Percentiles rank a stretch among this genome's conserved stretches.
These are phyloP conservation scores for Geotrichum carabidarum DNA, from an alignment of 1,139 yeast species.

Conservation along the genomic window DNA sequence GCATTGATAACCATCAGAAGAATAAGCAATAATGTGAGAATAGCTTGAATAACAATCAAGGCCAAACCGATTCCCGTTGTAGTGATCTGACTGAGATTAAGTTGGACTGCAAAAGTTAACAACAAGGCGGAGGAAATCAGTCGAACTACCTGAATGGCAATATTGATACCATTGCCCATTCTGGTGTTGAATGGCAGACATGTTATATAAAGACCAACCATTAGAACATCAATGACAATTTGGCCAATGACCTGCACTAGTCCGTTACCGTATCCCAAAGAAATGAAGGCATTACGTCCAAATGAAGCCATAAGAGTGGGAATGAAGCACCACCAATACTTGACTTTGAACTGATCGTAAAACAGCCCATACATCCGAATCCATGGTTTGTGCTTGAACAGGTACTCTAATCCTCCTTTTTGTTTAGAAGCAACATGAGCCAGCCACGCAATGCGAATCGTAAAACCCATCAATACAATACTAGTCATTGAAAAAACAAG, in stretches of 20 bases:
- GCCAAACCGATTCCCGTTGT: constrained; percentile 35
- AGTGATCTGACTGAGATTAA: constrained; percentile 28
- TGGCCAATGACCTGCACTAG: constrained; percentile 36
- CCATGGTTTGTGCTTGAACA: constrained; percentile 35
- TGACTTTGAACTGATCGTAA: constrained; percentile 34
- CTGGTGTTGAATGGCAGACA: constrained; percentile 33
- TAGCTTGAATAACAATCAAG: constrained; percentile 32
- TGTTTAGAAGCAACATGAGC: constrained; percentile 28
- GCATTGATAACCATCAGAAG: constrained; percentile 26
- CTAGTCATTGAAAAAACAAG: constrained; percentile 32
- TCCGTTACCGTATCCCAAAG: constrained; percentile 35
- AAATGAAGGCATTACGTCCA: constrained; percentile 35
- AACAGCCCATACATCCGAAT: constrained; percentile 34
- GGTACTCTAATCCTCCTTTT: constrained; percentile 27
- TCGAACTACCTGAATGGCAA: constrained; percentile 32
- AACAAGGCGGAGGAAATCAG: constrained; percentile 30
- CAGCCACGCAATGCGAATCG: constrained; percentile 29
- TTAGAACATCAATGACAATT: constrained; percentile 28
- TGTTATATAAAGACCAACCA: constrained; percentile 24
- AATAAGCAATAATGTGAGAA: constrained; percentile 29
- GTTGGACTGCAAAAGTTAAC: constrained; percentile 33
- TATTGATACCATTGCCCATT: constrained; percentile 34
- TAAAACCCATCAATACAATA: constrained; percentile 25
- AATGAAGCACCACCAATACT: constrained; percentile 37
- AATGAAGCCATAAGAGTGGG: constrained; percentile 29